A percentile compares a stretch with the other conserved stretches of the same genome.
These are phyloP conservation scores for Alternaria longipes DNA, from an alignment of 2,329 filamentous ascomycete genomes.

Conservation along the genomic window DNA sequence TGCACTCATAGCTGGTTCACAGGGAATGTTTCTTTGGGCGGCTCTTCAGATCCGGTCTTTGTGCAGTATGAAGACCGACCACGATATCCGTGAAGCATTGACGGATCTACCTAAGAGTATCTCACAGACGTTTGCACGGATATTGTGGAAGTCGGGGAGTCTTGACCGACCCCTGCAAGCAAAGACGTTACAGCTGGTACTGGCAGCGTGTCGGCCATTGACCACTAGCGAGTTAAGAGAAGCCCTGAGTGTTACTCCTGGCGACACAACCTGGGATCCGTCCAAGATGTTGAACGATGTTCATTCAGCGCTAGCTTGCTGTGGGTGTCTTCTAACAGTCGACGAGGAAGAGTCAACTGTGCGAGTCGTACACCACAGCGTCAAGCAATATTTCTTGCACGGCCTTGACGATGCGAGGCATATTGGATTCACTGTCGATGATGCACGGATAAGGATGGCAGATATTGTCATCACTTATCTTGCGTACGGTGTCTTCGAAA, in stretches of 20 bases:
- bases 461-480: constrained; percentile 35
- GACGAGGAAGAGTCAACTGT: constrained; percentile 39
- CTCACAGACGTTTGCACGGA: constrained; percentile 18
- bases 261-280: constrained; percentile 32
- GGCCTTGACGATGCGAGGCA: not conserved
- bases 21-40: constrained; percentile 43
- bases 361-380: constrained; percentile 30
- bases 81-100: constrained; percentile 44
- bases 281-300: constrained; percentile 28
- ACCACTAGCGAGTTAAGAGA: constrained; percentile 51
- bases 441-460: constrained; percentile 23
- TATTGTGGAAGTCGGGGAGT: constrained; percentile 9
- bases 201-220: constrained; percentile 41
- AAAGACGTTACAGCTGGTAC: constrained; percentile 45
- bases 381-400: constrained; percentile 29
- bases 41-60: constrained; percentile 33
- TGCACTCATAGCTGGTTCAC: constrained; percentile 26
- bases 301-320: constrained; percentile 27
- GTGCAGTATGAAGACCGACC: constrained; percentile 50
- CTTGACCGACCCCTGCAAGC: constrained; percentile 25
- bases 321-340: constrained; percentile 34
- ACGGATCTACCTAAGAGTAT: constrained; percentile 29
- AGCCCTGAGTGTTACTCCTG: constrained; percentile 51
- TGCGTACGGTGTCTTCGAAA: constrained; percentile 31
- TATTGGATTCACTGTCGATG: constrained; percentile 2